phyloP scores from a whole-genome alignment of 257 asterid species.

The Solanum piurae region DNA sequence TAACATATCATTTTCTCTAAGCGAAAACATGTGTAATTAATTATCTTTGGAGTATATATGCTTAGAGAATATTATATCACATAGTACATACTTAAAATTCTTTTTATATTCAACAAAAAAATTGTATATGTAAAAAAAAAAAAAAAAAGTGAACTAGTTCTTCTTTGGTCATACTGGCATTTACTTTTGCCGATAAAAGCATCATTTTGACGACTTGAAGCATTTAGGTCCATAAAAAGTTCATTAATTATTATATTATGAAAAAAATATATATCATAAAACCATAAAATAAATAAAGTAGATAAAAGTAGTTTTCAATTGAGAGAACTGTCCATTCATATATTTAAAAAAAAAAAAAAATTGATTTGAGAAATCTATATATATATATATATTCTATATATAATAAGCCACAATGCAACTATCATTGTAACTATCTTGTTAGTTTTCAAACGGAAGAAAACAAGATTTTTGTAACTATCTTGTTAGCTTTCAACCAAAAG shows the following conservation, averaged over 20 bases:
- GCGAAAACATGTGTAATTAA: neutral
- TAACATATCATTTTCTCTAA: no score
- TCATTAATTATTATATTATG: neutral
- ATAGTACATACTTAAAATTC: no score
- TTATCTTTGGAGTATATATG: neutral
- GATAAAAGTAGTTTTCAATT: neutral
- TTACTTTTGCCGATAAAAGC: neutral
- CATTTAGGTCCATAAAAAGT: neutral
- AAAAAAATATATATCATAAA: neutral
- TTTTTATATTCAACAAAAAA: no score
- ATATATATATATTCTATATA: no score
- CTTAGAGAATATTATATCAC: no score
- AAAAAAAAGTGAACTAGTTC: neutral
- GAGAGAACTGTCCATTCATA: neutral
- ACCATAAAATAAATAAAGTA: neutral
- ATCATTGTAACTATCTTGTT: no score
- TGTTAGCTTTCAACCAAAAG: no score
- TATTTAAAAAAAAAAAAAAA: neutral
- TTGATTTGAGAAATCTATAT: neutral
- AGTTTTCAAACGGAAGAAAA: no score
- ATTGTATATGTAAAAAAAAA: no score
- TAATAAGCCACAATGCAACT: no score
- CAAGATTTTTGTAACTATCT: no score
- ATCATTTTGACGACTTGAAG: neutral
- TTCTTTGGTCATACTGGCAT: neutral